A percentile compares a stretch with the other conserved stretches of the same genome.
These are phyloP conservation scores for Mycosphaerella sp. DNA, from an alignment of 2,329 filamentous ascomycete species.

Conservation along the genomic window DNA sequence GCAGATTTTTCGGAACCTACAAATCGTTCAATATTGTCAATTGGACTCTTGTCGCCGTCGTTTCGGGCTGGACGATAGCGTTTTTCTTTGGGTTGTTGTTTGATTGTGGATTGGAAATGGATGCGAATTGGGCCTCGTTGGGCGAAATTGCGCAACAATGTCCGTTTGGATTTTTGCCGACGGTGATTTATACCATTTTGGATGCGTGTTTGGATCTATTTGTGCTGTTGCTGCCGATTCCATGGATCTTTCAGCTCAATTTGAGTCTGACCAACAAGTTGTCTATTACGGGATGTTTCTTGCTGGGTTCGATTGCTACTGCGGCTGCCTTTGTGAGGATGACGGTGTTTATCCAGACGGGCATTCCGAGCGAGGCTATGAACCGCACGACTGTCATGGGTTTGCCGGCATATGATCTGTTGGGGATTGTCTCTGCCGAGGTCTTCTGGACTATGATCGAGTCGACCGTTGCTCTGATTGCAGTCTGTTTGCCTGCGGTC, in stretches of 20 bases:
- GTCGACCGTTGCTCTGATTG: constrained; percentile 13
- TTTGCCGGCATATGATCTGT: constrained; percentile 13
- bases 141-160: constrained; percentile 14
- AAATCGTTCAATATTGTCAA: constrained; percentile 11
- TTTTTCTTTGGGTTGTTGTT: constrained; percentile 14
- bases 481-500: constrained; percentile 13
- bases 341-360: constrained; percentile 14
- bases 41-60: constrained; percentile 9
- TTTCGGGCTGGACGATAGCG: constrained; percentile 10
- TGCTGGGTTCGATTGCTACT: constrained; percentile 12
- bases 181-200: constrained; percentile 14
- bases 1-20: constrained; percentile 13
- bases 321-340: constrained; percentile 16
- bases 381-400: constrained; percentile 13
- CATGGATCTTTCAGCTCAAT: constrained; percentile 16
- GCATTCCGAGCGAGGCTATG: constrained; percentile 12
- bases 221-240: constrained; percentile 12
- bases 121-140: constrained; percentile 12
- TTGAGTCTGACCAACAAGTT: constrained; percentile 11
- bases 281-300: constrained; percentile 13
- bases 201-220: constrained; percentile 15
- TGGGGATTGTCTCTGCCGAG: constrained; percentile 16
- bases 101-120: constrained; percentile 11
- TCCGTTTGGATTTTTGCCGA: constrained; percentile 16
- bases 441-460: constrained; percentile 18